Conservation (phyloP, 2,329 filamentous ascomycete genomes). For the Aulographum hederae region DNA sequence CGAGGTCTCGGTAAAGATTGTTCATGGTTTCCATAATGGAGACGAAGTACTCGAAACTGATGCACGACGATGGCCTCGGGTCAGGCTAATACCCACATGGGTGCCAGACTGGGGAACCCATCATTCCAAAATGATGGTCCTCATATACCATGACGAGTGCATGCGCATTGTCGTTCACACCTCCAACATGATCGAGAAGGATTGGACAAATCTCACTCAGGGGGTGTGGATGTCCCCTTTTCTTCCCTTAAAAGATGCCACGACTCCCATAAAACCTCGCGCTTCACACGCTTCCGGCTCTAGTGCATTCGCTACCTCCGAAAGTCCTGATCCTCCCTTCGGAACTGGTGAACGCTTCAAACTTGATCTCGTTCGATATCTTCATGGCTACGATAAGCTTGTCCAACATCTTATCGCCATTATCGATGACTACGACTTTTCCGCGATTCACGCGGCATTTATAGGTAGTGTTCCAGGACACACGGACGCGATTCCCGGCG, state of each 20-base stretch:
- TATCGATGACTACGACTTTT: slow-evolving; percentile 50
- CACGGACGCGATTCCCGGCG: slow-evolving; percentile 28
- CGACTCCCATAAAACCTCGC: slow-evolving; percentile 4
- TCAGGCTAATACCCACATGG: slow-evolving; percentile 53
- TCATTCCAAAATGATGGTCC: slow-evolving; percentile 72
- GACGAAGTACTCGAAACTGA: slow-evolving; percentile 37
- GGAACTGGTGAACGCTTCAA: slow-evolving; percentile 60
- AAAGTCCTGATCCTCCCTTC: slow-evolving; percentile 10
- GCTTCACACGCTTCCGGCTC: slow-evolving; percentile 1
- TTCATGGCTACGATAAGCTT: slow-evolving; percentile 48
- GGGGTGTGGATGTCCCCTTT: slow-evolving; percentile 61
- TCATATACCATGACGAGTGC: slow-evolving; percentile 57
- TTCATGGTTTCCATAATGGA: slow-evolving; percentile 49
- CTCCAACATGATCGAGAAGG: slow-evolving; percentile 74
- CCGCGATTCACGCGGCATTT: slow-evolving; percentile 46
- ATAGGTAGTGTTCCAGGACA: slow-evolving; percentile 63
- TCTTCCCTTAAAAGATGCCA: slow-evolving; percentile 6
- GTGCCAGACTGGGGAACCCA: slow-evolving; percentile 83
- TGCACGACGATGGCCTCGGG: slow-evolving; percentile 43
- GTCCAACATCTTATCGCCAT: slow-evolving; percentile 35
- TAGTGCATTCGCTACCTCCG: background rate
- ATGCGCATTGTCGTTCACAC: slow-evolving; percentile 75
- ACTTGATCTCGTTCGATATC: slow-evolving; percentile 52
- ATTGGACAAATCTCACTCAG: slow-evolving; percentile 82
- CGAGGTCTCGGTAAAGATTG: slow-evolving; percentile 35